phyloP scores from a whole-genome alignment of 768 basidiomycete genomes.

The Boletus rex-veris region DNA sequence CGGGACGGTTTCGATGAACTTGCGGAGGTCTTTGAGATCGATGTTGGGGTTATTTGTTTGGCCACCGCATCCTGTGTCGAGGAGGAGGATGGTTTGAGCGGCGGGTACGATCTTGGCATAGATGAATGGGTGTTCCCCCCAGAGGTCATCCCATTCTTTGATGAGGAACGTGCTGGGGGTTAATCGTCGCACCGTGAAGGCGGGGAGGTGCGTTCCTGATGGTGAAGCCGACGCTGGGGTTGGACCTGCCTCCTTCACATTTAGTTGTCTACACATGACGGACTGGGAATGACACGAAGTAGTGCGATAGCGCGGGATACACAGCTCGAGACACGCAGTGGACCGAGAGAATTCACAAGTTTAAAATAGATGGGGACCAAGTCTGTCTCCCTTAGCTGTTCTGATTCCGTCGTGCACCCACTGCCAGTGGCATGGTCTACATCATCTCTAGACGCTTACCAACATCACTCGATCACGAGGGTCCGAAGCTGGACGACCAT shows the following conservation, averaged over 20 bases:
- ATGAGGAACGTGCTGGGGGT: slow-evolving; percentile 41
- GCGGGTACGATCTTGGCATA: slow-evolving; percentile 45
- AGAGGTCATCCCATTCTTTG: slow-evolving; percentile 50
- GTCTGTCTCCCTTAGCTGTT: too few species aligned
- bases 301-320: too few species aligned
- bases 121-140: slow-evolving; percentile 51
- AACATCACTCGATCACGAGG: too few species aligned
- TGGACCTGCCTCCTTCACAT: background rate
- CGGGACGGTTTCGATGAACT: slow-evolving; percentile 47
- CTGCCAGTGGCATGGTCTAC: too few species aligned
- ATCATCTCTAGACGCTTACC: too few species aligned
- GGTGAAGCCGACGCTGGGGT: background rate
- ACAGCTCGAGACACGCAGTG: too few species aligned
- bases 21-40: slow-evolving; percentile 40
- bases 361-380: too few species aligned
- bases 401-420: too few species aligned
- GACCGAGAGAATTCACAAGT: too few species aligned
- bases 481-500: slow-evolving; percentile 6
- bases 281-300: too few species aligned
- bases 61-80: slow-evolving; percentile 58
- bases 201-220: slow-evolving; percentile 9
- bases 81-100: slow-evolving; percentile 41
- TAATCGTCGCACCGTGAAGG: slow-evolving; percentile 36
- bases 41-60: slow-evolving; percentile 39
- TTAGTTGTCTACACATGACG: slow-evolving; percentile 15